Evolutionary conservation across 306 rosid genomes (phyloP).

Genomic region (Quercus robur): DNA sequence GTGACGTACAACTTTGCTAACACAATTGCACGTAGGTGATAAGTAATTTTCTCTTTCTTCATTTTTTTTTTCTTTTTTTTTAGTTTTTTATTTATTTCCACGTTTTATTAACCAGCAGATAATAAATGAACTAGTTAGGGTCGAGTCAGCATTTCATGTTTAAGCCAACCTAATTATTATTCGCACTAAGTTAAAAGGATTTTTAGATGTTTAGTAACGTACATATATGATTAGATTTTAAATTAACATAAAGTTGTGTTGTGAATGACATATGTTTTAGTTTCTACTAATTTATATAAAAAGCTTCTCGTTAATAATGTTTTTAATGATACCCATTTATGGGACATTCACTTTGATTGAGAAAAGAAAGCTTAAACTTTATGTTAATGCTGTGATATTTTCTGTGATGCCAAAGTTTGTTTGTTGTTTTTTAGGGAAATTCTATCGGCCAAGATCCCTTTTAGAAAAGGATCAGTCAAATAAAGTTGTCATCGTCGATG

Average conservation of each 20-base stretch:
- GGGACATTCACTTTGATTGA: not conserved
- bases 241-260: not conserved
- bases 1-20: not conserved
- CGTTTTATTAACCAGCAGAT: not conserved
- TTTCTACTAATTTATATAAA: not conserved
- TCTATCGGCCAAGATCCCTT: not conserved
- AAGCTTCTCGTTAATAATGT: not conserved
- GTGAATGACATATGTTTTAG: not conserved
- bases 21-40: not conserved
- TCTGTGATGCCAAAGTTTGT: not conserved
- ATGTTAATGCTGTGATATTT: not conserved
- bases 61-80: not conserved
- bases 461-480: slow-evolving; percentile 2
- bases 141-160: not conserved
- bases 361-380: not conserved
- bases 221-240: not conserved
- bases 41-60: not conserved
- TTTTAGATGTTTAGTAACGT: not conserved
- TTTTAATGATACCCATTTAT: not conserved
- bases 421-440: not conserved
- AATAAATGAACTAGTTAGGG: not conserved
- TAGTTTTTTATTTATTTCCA: not conserved
- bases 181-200: not conserved
- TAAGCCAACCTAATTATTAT: not conserved
- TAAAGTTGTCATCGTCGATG: not conserved